Conservation (phyloP, 2,329 filamentous ascomycete species). For the Colletotrichum sublineola region DNA sequence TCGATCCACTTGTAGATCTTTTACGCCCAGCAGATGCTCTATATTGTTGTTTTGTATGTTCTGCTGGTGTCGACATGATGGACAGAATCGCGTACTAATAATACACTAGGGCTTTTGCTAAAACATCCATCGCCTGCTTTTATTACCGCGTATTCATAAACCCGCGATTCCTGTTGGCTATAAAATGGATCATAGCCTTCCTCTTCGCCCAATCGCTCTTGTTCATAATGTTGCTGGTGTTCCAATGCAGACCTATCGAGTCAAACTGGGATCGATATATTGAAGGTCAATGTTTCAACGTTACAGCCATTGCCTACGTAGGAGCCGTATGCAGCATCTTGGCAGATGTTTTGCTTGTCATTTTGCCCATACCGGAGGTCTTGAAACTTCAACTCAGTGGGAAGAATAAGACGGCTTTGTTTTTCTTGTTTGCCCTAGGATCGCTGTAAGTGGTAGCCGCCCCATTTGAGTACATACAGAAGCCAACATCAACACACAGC, state of each 20-base stretch:
- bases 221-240: conserved; percentile 41
- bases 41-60: conserved; percentile 43
- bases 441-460: conserved; percentile 34
- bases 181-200: conserved; percentile 23
- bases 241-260: conserved; percentile 43
- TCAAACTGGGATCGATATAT: conserved; percentile 40
- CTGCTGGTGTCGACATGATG: rapidly evolving
- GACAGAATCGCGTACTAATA: neutral
- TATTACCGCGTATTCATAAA: conserved; percentile 44
- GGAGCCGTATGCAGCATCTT: conserved; percentile 41
- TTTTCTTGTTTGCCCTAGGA: conserved; percentile 40
- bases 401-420: conserved; percentile 36
- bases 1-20: conserved; percentile 33
- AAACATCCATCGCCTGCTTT: conserved; percentile 46
- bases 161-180: conserved; percentile 23
- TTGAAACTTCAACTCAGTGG: conserved; percentile 31
- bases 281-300: conserved; percentile 27
- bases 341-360: conserved; percentile 39
- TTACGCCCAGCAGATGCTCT: conserved; percentile 45
- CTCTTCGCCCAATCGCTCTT: conserved; percentile 39
- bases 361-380: conserved; percentile 40
- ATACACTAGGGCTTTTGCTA: conserved; percentile 37
- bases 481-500: conserved; percentile 15
- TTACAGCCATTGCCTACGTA: conserved; percentile 26
- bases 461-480: rapidly evolving